These are phyloP conservation scores for Lasiosphaeria miniovina DNA, from an alignment of 495 filamentous ascomycete species.

Conservation along the genomic window DNA sequence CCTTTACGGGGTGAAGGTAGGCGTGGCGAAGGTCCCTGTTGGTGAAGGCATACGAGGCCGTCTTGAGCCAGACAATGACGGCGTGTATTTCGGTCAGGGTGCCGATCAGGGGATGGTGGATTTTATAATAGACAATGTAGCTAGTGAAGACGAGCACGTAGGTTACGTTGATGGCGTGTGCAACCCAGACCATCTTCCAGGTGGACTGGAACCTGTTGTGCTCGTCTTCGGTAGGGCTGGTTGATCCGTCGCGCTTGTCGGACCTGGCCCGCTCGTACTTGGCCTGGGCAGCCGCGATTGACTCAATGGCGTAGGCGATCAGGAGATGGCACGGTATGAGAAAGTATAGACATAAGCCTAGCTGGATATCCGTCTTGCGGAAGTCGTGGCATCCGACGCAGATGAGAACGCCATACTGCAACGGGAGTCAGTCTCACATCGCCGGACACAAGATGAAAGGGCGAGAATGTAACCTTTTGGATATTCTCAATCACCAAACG, in stretches of 20 bases:
- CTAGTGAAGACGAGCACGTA: constrained; percentile 79
- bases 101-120: constrained; percentile 91
- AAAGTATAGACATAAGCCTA: constrained; percentile 73
- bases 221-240: constrained; percentile 53
- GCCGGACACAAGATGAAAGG: constrained; percentile 7
- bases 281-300: constrained; percentile 73
- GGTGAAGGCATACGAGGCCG: constrained; percentile 91
- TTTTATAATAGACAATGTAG: constrained; percentile 78
- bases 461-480: constrained; percentile 64
- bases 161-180: constrained; percentile 79
- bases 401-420: constrained; percentile 87
- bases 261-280: constrained; percentile 57
- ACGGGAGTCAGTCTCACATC: constrained; percentile 21
- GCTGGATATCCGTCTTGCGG: constrained; percentile 68
- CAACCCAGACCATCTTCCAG: constrained; percentile 73
- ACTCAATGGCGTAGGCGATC: constrained; percentile 82
- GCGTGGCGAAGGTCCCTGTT: constrained; percentile 93
- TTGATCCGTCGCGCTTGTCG: constrained; percentile 53
- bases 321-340: constrained; percentile 88
- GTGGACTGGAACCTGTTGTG: constrained; percentile 61
- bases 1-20: constrained; percentile 65
- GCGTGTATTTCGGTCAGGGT: constrained; percentile 88
- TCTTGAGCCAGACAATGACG: constrained; percentile 94
- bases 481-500: constrained; percentile 95
- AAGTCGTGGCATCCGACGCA: constrained; percentile 90